Base-by-base conservation (phyloP, 23 red algal species). In the Gracilaria gracilis region DNA sequence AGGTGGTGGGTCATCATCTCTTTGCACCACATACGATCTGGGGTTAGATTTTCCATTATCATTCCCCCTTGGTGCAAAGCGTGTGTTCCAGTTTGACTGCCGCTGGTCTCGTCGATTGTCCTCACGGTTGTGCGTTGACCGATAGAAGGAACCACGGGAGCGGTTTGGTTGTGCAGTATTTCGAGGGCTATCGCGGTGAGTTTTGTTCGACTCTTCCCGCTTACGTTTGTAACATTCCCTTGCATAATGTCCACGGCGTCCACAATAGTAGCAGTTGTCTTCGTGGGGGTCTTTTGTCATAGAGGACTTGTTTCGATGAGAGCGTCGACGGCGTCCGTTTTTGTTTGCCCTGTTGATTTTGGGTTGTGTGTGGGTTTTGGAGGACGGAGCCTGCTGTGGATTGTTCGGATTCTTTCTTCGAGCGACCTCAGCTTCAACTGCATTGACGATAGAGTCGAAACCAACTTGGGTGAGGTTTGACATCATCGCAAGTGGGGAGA, bases 341-440 rank as follows among this genome's bases (percentile, higher is more conserved):
- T 29, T 15, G 7, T 33, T 15, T 7, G 61, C 21, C 21, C 12
- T 66, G 29, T 66, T 66, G 29, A 33, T 21, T 12, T 15, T n/a
- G 61, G n/a, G n/a, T n/a, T n/a, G n/a, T n/a, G n/a, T n/a, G n/a
- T n/a, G 9, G n/a, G 21, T 9, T 9, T 7, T 46, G n/a, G 32
- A 39, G 20, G 32, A 38, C 5, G 72, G 39, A 53, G 72, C 11
- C 9, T 39, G 36, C n/a, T 14, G 72, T 9, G 72, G 72, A 19
- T 77, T 53, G 55, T 58, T 62, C 19, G 20, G 49, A 24, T 59
- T 82, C 79, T 82, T 82, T 8, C 23, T 77, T 51, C 72, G 46
- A 77, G 11, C 9, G 72, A 8, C 6, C 38, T 77, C 16, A n/a
- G n/a, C n/a, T n/a, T n/a, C n/a, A n/a, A n/a, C n/a, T n/a, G n/a